Evolutionary conservation across 2,329 filamentous ascomycete genomes (phyloP).

Genomic region (Coleophoma crateriformis): DNA sequence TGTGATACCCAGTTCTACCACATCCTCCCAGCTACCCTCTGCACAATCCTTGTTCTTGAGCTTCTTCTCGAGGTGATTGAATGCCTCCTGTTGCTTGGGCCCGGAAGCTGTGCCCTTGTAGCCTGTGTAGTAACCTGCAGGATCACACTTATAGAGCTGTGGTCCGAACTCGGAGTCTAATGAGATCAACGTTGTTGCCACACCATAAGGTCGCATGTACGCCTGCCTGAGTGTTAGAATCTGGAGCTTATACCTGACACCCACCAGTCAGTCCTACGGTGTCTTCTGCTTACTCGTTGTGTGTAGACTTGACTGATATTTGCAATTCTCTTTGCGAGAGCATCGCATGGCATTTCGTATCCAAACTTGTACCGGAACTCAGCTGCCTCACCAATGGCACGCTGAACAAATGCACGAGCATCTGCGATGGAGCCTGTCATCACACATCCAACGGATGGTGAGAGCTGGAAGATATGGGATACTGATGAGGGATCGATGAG

Average conservation of each 20-base stretch:
- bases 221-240: conserved; percentile 46
- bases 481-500: conserved; percentile 96
- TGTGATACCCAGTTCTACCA: conserved; percentile 93
- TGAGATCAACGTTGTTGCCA: conserved; percentile 91
- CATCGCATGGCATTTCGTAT: conserved; percentile 99
- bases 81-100: conserved; percentile 96
- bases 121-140: conserved; percentile 94
- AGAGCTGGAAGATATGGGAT: conserved; percentile 95
- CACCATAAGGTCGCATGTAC: conserved; percentile 96
- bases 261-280: conserved; percentile 20
- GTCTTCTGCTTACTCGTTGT: conserved; percentile 64
- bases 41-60: conserved; percentile 97
- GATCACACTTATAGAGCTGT: conserved; percentile 97
- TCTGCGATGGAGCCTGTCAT: conserved; percentile 99
- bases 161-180: conserved; percentile 89
- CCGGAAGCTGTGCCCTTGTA: conserved; percentile 98
- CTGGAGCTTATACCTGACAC: conserved; percentile 11
- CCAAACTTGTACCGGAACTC: conserved; percentile 98
- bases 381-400: conserved; percentile 90
- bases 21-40: conserved; percentile 91
- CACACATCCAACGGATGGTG: conserved; percentile 91
- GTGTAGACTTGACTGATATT: conserved; percentile 99
- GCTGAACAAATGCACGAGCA: conserved; percentile 85
- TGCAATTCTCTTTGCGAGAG: conserved; percentile 89
- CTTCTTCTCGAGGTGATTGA: conserved; percentile 99